A percentile compares a stretch with the other conserved stretches of the same genome.
Conservation (phyloP, 768 basidiomycete genomes). For the Royoungia palumana region DNA sequence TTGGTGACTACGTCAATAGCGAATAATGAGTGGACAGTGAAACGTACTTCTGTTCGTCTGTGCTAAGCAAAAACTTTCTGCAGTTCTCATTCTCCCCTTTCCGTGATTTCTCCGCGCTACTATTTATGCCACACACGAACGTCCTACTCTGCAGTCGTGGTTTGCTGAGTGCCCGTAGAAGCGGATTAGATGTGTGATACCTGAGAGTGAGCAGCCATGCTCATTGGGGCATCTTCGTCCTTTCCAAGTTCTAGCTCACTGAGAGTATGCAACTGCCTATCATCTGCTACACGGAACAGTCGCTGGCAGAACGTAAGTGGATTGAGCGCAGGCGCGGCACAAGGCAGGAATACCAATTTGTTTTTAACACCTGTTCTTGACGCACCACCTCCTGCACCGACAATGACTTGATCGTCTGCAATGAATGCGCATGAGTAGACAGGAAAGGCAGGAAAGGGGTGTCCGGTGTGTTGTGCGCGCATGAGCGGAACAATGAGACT, state of each 20-base stretch:
- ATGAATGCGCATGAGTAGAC: constrained; percentile 86
- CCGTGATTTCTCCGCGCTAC: constrained; percentile 56
- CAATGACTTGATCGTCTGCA: constrained; percentile 62
- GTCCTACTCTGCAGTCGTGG: constrained; percentile 37
- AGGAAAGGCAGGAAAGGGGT: constrained; percentile 79
- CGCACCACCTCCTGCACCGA: constrained; percentile 90
- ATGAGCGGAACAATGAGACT: constrained; percentile 37
- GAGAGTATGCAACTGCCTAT: constrained; percentile 51
- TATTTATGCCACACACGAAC: constrained; percentile 87
- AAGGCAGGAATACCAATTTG: constrained; percentile 57
- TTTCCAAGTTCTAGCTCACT: constrained; percentile 72
- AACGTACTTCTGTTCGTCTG: constrained; percentile 55
- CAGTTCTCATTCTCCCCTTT: constrained; percentile 82
- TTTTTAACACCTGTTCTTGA: constrained; percentile 90
- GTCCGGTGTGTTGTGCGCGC: constrained; percentile 75
- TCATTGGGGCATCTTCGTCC: constrained; percentile 96
- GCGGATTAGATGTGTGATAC: constrained; percentile 35
- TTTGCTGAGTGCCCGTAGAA: neutral
- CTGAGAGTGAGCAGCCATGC: constrained; percentile 68
- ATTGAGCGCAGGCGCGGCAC: neutral
- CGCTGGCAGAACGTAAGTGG: constrained; percentile 42
- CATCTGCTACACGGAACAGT: constrained; percentile 58
- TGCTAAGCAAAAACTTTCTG: constrained; percentile 55
- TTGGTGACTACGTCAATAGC: constrained; percentile 12
- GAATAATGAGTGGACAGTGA: neutral